Evolutionary conservation across 768 basidiomycete species (phyloP).

Genomic region (Cyclocybe cylindracea): DNA sequence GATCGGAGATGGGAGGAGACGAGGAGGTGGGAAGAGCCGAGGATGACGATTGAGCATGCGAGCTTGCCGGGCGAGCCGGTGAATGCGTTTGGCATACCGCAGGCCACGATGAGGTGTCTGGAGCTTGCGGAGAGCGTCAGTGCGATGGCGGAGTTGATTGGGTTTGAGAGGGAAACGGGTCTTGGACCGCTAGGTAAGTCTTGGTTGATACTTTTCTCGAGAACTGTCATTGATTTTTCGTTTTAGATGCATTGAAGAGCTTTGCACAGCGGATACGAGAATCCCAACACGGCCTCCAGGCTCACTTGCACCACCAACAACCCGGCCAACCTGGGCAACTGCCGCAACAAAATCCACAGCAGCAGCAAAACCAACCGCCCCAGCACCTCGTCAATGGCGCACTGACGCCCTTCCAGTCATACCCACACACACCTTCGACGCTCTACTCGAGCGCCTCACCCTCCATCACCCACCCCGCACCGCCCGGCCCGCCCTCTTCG

Average conservation of each 20-base stretch:
- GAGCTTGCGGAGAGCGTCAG: conserved; percentile 86
- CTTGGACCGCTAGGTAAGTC: conserved; percentile 70
- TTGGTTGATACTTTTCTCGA: conserved; percentile 15
- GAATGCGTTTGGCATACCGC: conserved; percentile 86
- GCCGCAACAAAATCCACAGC: background rate
- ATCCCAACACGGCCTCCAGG: conserved; percentile 20
- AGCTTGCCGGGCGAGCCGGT: conserved; percentile 82
- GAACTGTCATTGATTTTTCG: background rate
- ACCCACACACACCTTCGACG: conserved; percentile 33
- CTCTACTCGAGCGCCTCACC: conserved; percentile 52
- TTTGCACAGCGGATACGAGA: conserved; percentile 42
- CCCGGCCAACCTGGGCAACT: conserved; percentile 5
- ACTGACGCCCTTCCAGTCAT: conserved; percentile 17
- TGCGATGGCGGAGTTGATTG: conserved; percentile 78
- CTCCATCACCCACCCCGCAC: conserved; percentile 44
- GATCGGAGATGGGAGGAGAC: conserved; percentile 42
- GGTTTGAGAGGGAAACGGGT: conserved; percentile 52
- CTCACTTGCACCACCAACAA: conserved; percentile 18
- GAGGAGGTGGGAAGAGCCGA: conserved; percentile 67
- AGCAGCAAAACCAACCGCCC: too few relatives aligned
- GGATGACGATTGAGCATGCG: conserved; percentile 58
- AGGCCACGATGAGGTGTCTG: conserved; percentile 86
- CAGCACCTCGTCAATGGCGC: too few relatives aligned
- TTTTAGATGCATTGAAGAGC: conserved; percentile 40
- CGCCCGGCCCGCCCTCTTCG: conserved; percentile 23